phyloP scores from a whole-genome alignment of 176 grass and related monocot genomes.

The Lolium perenne region DNA sequence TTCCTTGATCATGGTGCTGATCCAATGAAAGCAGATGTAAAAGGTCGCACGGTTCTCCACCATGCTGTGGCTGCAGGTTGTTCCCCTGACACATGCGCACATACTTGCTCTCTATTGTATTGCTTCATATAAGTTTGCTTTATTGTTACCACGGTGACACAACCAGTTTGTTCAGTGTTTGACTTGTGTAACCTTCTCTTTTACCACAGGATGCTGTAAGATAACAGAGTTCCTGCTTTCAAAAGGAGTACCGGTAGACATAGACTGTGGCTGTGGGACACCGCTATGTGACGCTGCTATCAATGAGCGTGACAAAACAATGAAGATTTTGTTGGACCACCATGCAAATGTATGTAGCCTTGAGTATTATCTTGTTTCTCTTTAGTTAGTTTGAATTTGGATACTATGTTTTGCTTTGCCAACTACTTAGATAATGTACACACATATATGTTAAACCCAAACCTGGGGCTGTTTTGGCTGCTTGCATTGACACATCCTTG shows the following conservation, averaged over 20 bases:
- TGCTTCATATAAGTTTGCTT: not conserved
- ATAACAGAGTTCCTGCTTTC: constrained; percentile 32
- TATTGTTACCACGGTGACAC: not conserved
- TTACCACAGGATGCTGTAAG: constrained; percentile 22
- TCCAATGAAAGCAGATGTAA: not conserved
- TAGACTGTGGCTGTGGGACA: constrained; percentile 32
- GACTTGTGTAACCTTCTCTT: not conserved
- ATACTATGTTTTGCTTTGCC: not conserved
- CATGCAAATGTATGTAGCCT: not conserved
- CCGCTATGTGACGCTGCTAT: constrained; percentile 8
- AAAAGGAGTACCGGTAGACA: constrained; percentile 36
- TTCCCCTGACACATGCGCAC: not conserved
- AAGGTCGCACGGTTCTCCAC: not conserved
- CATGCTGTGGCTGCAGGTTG: not conserved
- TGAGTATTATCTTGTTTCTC: not conserved
- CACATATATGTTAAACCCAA: not conserved
- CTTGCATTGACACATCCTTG: not conserved
- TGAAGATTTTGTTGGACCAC: constrained; percentile 32
- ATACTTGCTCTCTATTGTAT: not conserved
- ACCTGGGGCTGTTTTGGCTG: not conserved
- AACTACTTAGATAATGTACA: not conserved
- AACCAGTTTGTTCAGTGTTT: not conserved
- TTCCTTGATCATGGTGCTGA: not conserved
- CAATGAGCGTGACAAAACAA: constrained; percentile 21
- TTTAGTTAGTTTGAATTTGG: not conserved